Percentiles rank a stretch among this genome's conserved stretches.
phyloP scores from a whole-genome alignment of 805 yeast genomes.

The Saccharomycopsis sp. region DNA sequence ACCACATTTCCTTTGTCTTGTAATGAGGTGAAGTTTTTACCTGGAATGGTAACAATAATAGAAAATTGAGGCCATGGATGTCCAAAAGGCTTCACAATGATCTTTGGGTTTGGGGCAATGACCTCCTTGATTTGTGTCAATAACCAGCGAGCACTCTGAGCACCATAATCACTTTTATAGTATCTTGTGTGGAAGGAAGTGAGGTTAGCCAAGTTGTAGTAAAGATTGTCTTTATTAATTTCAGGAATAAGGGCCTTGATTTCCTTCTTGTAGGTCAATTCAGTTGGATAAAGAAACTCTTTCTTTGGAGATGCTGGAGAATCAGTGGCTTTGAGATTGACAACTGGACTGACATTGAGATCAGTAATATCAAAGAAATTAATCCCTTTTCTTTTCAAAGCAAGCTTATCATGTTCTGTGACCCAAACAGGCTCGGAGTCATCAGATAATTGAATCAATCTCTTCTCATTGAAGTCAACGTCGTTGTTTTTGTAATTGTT shows the following conservation, averaged over 20 bases:
- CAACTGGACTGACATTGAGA: conserved; percentile 2
- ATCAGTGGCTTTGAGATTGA: not conserved
- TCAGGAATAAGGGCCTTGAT: conserved; percentile 19
- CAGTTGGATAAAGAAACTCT: conserved; percentile 9
- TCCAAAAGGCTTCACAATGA: conserved; percentile 40
- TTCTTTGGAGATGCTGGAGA: not conserved
- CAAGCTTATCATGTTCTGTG: conserved; percentile 38
- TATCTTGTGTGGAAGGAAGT: conserved; percentile 71
- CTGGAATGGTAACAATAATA: conserved; percentile 59
- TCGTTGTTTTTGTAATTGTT: conserved; percentile 7
- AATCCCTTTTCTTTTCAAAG: conserved; percentile 30
- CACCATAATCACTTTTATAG: conserved; percentile 67
- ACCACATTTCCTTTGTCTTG: conserved; percentile 36
- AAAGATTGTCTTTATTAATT: conserved; percentile 43
- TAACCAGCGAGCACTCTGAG: conserved; percentile 67
- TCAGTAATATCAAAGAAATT: conserved; percentile 19
- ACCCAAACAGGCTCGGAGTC: conserved; percentile 26
- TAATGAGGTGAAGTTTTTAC: conserved; percentile 29
- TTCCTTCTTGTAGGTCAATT: conserved; percentile 6
- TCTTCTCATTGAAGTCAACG: conserved; percentile 18
- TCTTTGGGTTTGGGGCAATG: conserved; percentile 27
- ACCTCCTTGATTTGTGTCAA: conserved; percentile 37
- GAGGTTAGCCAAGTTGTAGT: conserved; percentile 51
- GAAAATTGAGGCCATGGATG: conserved; percentile 73
- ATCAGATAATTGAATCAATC: conserved; percentile 26